A percentile compares a stretch with the other conserved stretches of the same genome.
Conservation (phyloP, 75 land plant species). For the Cunninghamia lanceolata region DNA sequence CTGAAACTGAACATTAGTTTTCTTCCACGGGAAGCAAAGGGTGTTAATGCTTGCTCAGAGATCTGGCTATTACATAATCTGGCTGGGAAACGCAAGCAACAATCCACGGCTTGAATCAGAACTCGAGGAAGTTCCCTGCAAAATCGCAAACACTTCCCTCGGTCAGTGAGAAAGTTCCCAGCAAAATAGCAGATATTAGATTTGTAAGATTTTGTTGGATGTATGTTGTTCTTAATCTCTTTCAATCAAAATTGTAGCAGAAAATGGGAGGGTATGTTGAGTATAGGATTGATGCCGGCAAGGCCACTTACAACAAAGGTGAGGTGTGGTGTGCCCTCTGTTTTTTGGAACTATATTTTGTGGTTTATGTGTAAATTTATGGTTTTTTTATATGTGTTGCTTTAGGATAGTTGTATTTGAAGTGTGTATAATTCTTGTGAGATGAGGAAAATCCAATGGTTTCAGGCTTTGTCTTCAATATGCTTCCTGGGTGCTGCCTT, state of each 20-base stretch:
- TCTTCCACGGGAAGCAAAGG: no score
- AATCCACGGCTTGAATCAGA: no score
- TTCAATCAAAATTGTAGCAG: background rate
- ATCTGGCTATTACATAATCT: no score
- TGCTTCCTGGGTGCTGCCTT: background rate
- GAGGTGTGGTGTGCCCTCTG: background rate
- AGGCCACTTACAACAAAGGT: background rate
- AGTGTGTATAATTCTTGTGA: background rate
- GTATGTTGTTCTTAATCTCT: background rate
- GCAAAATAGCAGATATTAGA: no score
- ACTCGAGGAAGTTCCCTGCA: no score
- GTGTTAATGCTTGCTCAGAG: no score
- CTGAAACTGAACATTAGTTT: no score
- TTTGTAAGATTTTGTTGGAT: background rate
- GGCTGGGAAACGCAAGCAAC: no score
- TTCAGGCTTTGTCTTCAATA: background rate
- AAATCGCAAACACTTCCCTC: no score
- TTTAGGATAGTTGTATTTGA: no score
- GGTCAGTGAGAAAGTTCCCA: no score
- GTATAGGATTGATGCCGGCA: background rate
- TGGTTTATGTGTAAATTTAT: background rate
- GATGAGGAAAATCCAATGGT: background rate
- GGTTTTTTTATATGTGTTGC: background rate
- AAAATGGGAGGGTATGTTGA: constrained; percentile 1
- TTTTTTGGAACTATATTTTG: background rate